phyloP scores from a whole-genome alignment of 768 basidiomycete genomes.

The Coprinellus micaceus region DNA sequence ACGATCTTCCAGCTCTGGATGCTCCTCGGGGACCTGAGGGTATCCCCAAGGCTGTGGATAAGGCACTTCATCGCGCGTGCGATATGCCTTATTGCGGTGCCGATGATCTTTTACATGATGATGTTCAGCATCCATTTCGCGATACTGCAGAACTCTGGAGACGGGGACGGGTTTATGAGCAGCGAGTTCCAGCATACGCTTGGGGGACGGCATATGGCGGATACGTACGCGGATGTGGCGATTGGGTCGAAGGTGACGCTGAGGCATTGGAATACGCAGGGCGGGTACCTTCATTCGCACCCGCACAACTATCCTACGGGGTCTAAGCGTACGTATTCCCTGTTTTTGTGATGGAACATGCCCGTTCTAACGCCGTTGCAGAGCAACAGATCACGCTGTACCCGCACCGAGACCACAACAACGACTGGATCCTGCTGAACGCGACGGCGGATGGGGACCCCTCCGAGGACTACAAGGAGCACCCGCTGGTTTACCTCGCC shows the following conservation, averaged over 20 bases:
- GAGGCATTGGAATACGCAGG: slow-evolving; percentile 94
- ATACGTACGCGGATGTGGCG: slow-evolving; percentile 92
- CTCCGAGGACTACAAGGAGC: slow-evolving; percentile 41
- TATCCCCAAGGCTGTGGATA: slow-evolving; percentile 71
- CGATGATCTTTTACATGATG: slow-evolving; percentile 86
- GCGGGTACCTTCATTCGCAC: slow-evolving; percentile 98
- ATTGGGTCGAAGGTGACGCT: slow-evolving; percentile 80
- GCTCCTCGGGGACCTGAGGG: slow-evolving; percentile 80
- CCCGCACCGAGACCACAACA: slow-evolving; percentile 97
- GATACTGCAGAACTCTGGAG: slow-evolving; percentile 84
- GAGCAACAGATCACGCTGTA: slow-evolving; percentile 99
- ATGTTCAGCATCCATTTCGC: slow-evolving; percentile 97
- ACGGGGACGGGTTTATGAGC: slow-evolving; percentile 99
- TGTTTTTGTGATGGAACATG: no score
- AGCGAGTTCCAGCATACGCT: slow-evolving; percentile 98
- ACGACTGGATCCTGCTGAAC: slow-evolving; percentile 85
- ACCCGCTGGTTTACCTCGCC: slow-evolving; percentile 60
- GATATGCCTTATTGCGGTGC: slow-evolving; percentile 83
- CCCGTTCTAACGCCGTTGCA: slow-evolving; percentile 30
- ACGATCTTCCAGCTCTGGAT: slow-evolving; percentile 87
- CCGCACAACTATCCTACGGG: slow-evolving; percentile 85
- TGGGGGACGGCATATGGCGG: slow-evolving; percentile 82
- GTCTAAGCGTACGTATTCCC: slow-evolving; percentile 63
- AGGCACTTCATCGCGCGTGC: slow-evolving; percentile 88
- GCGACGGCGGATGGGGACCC: slow-evolving; percentile 48